phyloP scores from a whole-genome alignment of 164 flowering plant genomes.

The Sextonia rubra region DNA sequence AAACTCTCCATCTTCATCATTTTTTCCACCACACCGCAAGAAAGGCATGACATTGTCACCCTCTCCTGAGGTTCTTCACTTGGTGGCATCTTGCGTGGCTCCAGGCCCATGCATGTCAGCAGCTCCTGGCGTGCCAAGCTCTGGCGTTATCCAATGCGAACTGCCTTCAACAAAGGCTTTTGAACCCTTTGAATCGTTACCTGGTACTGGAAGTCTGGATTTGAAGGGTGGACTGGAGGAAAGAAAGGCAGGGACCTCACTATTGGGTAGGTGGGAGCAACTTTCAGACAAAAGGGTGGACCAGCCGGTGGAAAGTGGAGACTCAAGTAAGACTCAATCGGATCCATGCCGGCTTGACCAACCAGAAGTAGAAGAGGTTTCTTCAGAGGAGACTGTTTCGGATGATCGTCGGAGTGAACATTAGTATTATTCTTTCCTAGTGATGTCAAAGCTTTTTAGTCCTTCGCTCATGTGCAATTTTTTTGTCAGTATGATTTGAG shows the following conservation, averaged over 20 bases:
- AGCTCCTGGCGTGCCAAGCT: slow-evolving; percentile 21
- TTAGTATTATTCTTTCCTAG: slow-evolving; percentile 22
- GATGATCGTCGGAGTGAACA: slow-evolving; percentile 39
- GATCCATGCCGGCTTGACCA: slow-evolving; percentile 27
- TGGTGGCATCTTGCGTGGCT: slow-evolving; percentile 61
- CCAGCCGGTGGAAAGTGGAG: slow-evolving; percentile 32
- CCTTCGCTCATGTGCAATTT: slow-evolving; percentile 25
- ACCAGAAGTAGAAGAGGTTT: slow-evolving; percentile 35
- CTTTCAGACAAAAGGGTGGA: slow-evolving; percentile 17
- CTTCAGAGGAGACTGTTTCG: slow-evolving; percentile 64
- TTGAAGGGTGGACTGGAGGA: slow-evolving; percentile 21
- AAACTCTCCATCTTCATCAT: slow-evolving; percentile 32
- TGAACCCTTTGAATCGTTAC: slow-evolving; percentile 17
- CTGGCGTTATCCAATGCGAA: slow-evolving; percentile 25
- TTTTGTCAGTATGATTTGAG: slow-evolving; percentile 51
- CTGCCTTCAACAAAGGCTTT: slow-evolving; percentile 18
- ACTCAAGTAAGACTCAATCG: slow-evolving; percentile 50
- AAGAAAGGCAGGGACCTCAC: slow-evolving; percentile 16
- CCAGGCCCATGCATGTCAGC: slow-evolving; percentile 35
- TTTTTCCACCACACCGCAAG: slow-evolving; percentile 21
- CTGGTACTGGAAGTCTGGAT: slow-evolving; percentile 12
- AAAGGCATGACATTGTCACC: slow-evolving; percentile 42
- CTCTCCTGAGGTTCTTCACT: slow-evolving; percentile 61
- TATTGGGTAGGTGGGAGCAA: slow-evolving; percentile 12
- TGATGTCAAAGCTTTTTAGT: slow-evolving; percentile 12